phyloP scores from a whole-genome alignment of 1,139 yeast genomes.

The Dujonia santamariae region DNA sequence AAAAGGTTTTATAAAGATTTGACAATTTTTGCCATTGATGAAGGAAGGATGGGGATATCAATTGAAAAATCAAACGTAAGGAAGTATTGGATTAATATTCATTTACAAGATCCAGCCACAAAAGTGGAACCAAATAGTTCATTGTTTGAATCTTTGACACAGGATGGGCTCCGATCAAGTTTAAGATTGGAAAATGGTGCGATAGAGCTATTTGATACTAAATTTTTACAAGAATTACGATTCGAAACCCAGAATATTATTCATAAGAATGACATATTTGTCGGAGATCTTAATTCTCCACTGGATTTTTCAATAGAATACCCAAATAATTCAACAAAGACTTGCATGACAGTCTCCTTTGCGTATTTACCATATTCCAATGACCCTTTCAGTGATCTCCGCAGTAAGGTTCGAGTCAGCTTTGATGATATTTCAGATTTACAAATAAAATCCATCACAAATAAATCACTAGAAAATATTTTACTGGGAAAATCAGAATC shows the following conservation, averaged over 20 bases:
- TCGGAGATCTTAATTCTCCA: constrained; percentile 14
- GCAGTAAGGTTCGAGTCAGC: constrained; percentile 21
- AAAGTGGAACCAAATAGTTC: constrained; percentile 25
- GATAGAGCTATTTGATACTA: constrained; percentile 13
- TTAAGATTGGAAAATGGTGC: constrained; percentile 10
- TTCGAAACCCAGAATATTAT: constrained; percentile 14
- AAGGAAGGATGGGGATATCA: constrained; percentile 25
- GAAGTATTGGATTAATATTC: constrained; percentile 34
- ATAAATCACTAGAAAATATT: constrained; percentile 22
- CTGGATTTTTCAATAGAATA: not conserved
- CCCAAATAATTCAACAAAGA: constrained; percentile 7
- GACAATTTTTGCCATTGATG: constrained; percentile 27
- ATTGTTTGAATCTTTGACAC: constrained; percentile 1
- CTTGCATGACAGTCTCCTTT: constrained; percentile 38
- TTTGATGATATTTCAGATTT: constrained; percentile 27
- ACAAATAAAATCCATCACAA: constrained; percentile 21
- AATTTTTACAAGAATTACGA: constrained; percentile 11
- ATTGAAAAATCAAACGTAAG: constrained; percentile 31
- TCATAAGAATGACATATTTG: constrained; percentile 11
- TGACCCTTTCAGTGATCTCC: constrained; percentile 29
- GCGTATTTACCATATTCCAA: constrained; percentile 30
- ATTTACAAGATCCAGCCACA: constrained; percentile 42
- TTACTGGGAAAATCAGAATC: constrained; percentile 25
- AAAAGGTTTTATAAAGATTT: constrained; percentile 26
- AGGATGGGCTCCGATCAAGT: constrained; percentile 7